Percentiles rank a stretch among this genome's conserved stretches.
Conservation (phyloP, 2,329 filamentous ascomycete genomes). For the Alternaria brassicae region DNA sequence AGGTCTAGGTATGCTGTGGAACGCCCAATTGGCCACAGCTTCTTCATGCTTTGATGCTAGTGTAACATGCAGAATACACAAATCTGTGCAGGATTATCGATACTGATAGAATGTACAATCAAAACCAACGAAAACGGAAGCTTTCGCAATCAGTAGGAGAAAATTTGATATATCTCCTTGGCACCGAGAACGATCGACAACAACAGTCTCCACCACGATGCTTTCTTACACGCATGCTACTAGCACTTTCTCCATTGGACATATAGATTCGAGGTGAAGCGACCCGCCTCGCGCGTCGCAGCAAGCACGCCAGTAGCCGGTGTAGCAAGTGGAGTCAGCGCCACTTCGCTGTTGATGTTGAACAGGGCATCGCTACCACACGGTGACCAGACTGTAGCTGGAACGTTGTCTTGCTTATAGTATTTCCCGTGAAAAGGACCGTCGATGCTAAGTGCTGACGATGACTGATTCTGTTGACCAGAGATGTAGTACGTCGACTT, state of each 20-base stretch:
- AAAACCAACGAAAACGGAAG: not conserved
- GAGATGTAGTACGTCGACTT: slow-evolving; percentile 50
- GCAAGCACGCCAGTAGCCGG: slow-evolving; percentile 35
- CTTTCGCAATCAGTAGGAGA: not conserved
- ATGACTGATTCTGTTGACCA: slow-evolving; percentile 37
- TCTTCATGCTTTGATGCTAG: not conserved
- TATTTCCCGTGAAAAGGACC: slow-evolving; percentile 56
- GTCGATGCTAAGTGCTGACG: slow-evolving; percentile 33
- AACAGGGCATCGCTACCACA: slow-evolving; percentile 38
- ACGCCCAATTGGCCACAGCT: not conserved
- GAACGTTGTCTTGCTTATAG: slow-evolving; percentile 53
- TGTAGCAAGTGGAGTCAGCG: slow-evolving; percentile 35
- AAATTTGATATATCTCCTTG: not conserved
- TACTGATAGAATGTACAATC: not conserved
- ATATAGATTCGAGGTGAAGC: slow-evolving; percentile 37
- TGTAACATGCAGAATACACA: not conserved
- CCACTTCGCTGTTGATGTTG: slow-evolving; percentile 43
- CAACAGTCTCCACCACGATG: not conserved
- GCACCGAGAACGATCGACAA: not conserved
- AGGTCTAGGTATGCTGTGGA: not conserved
- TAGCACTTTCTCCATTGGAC: slow-evolving; percentile 47
- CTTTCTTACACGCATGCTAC: not conserved
- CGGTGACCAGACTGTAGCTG: slow-evolving; percentile 38
- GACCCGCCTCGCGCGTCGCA: slow-evolving; percentile 34
- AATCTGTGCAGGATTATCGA: not conserved